These are phyloP conservation scores for Cladophialophora yegresii DNA, from an alignment of 2,329 filamentous ascomycete species.

Conservation along the genomic window DNA sequence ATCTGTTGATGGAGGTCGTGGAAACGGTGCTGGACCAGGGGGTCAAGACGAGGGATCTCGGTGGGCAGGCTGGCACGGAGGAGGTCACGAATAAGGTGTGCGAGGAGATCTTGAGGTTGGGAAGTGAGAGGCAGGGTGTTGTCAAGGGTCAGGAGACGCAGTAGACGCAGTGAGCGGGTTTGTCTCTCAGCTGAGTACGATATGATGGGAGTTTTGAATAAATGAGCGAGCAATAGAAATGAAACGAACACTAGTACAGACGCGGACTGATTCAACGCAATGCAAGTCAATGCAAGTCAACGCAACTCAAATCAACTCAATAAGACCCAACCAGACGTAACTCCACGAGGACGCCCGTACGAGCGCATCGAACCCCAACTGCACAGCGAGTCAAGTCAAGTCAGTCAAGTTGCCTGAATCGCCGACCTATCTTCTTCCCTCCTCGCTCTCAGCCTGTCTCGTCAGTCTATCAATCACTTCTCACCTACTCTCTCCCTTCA, in stretches of 20 bases:
- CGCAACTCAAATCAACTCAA: neutral
- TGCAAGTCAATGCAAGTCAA: neutral
- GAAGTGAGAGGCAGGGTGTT: slow-evolving; percentile 13
- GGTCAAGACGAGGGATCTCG: slow-evolving; percentile 62
- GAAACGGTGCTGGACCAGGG: slow-evolving; percentile 61
- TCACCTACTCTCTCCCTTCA: neutral
- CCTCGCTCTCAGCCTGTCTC: too few relatives aligned
- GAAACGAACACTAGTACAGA: neutral
- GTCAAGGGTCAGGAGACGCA: slow-evolving; percentile 4
- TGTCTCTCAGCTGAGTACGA: neutral
- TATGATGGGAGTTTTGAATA: neutral
- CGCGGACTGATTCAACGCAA: neutral
- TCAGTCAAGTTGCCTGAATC: neutral
- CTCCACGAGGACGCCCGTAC: neutral
- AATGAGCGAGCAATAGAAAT: neutral
- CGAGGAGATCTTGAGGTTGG: slow-evolving; percentile 30
- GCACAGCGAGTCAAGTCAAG: neutral
- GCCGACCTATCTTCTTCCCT: neutral
- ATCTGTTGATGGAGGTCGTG: slow-evolving; percentile 59
- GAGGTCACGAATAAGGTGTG: slow-evolving; percentile 61
- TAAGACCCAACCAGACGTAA: neutral
- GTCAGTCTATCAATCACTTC: too few relatives aligned
- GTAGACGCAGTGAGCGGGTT: neutral
- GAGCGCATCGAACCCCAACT: neutral
- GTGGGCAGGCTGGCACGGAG: slow-evolving; percentile 59